These are phyloP conservation scores for Gliomastix tumulicola DNA, from an alignment of 2,329 filamentous ascomycete genomes.

Conservation along the genomic window DNA sequence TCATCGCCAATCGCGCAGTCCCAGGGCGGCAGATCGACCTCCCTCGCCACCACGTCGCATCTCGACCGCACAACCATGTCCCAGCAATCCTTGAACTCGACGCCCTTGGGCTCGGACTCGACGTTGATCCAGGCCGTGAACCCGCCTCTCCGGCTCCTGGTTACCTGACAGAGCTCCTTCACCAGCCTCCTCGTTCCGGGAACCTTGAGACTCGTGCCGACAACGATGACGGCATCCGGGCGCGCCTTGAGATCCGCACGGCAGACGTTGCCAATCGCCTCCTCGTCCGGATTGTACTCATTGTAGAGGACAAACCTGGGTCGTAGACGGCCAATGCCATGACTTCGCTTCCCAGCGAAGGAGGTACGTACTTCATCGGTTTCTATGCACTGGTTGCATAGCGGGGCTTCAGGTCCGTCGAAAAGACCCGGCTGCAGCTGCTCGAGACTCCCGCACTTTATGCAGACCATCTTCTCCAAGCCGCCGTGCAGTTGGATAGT, in stretches of 20 bases:
- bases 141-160: constrained; percentile 75
- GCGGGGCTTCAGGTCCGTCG: constrained; percentile 73
- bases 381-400: constrained; percentile 67
- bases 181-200: constrained; percentile 86
- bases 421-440: constrained; percentile 76
- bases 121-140: constrained; percentile 94
- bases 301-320: constrained; percentile 97
- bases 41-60: constrained; percentile 77
- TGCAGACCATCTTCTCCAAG: constrained; percentile 92
- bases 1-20: constrained; percentile 45
- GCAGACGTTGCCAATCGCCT: constrained; percentile 89
- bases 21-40: constrained; percentile 58
- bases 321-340: constrained; percentile 82
- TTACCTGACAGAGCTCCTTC: constrained; percentile 81
- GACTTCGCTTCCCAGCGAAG: constrained; percentile 78
- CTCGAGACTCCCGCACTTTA: constrained; percentile 75
- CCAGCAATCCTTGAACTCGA: constrained; percentile 88
- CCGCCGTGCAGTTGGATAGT: constrained; percentile 93
- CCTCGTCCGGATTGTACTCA: constrained; percentile 92
- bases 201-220: constrained; percentile 92
- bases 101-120: constrained; percentile 72
- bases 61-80: constrained; percentile 83
- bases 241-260: constrained; percentile 76
- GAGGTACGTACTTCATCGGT: constrained; percentile 70
- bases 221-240: constrained; percentile 89